phyloP scores from a whole-genome alignment of 345 rosid genomes.

The Cardiospermum halicacabum region DNA sequence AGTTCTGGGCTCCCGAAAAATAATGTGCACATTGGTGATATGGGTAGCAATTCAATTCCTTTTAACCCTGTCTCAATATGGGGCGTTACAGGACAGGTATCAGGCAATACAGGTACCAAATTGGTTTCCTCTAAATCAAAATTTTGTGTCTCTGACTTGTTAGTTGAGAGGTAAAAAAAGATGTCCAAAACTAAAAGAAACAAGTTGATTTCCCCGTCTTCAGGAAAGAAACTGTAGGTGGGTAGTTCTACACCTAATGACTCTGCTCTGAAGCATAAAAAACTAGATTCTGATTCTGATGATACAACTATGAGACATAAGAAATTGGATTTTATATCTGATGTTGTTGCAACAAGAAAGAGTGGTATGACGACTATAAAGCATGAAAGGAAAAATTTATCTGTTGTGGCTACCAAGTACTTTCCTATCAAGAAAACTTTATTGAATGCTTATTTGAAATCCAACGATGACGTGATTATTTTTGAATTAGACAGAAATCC shows the following conservation, averaged over 20 bases:
- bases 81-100: too few species aligned
- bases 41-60: too few species aligned
- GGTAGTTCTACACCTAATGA: slow-evolving; percentile 25
- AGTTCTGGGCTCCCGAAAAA: too few species aligned
- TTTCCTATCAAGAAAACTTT: slow-evolving; percentile 28
- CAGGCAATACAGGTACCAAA: slow-evolving; percentile 3
- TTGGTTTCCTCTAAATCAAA: slow-evolving; percentile 9
- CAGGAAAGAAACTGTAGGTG: slow-evolving; percentile 38
- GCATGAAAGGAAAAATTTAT: slow-evolving; percentile 16
- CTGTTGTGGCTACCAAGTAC: slow-evolving; percentile 24
- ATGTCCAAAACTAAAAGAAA: slow-evolving; percentile 16
- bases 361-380: slow-evolving; percentile 15
- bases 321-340: slow-evolving; percentile 23
- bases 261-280: slow-evolving; percentile 16
- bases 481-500: too few species aligned
- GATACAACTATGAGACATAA: slow-evolving; percentile 18
- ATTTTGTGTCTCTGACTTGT: slow-evolving; percentile 38
- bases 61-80: too few species aligned
- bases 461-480: too few species aligned
- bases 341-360: slow-evolving; percentile 9
- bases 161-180: slow-evolving; percentile 38
- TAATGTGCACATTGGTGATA: too few species aligned
- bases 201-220: slow-evolving; percentile 19
- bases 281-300: slow-evolving; percentile 2
- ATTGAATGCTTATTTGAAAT: too few species aligned